Percentiles rank a stretch among this genome's conserved stretches.
phyloP scores from a whole-genome alignment of 371 early-diverging fungal species.

The Mucor plumbeus region DNA sequence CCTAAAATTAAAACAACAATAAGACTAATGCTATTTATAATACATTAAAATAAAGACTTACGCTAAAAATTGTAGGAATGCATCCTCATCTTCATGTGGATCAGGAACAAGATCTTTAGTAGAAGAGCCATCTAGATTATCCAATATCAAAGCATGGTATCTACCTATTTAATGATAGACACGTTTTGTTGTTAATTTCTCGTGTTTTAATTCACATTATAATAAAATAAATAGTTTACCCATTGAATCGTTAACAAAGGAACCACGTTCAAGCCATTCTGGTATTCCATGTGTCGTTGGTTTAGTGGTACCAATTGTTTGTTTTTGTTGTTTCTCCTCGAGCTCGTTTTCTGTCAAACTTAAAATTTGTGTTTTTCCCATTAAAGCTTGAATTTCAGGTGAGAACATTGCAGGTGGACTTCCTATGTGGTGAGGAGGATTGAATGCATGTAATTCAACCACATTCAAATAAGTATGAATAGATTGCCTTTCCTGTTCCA shows the following conservation, averaged over 20 bases:
- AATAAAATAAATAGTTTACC: slow-evolving; percentile 26
- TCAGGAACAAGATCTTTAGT: slow-evolving; percentile 34
- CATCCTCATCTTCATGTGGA: slow-evolving; percentile 51
- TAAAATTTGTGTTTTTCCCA: slow-evolving; percentile 32
- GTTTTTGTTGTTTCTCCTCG: neutral
- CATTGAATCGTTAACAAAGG: slow-evolving; percentile 39
- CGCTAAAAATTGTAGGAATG: slow-evolving; percentile 50
- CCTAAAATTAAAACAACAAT: slow-evolving; percentile 26
- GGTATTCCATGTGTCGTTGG: slow-evolving; percentile 25
- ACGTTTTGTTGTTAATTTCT: neutral
- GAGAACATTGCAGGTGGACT: slow-evolving; percentile 44
- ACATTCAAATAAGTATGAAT: slow-evolving; percentile 39
- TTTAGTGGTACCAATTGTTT: neutral
- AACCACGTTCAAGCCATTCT: slow-evolving; percentile 44
- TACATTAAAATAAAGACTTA: slow-evolving; percentile 19
- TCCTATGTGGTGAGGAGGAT: slow-evolving; percentile 53
- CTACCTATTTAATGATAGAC: slow-evolving; percentile 29
- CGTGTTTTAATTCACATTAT: neutral
- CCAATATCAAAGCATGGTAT: slow-evolving; percentile 47
- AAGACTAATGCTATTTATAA: neutral
- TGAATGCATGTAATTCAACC: slow-evolving; percentile 45
- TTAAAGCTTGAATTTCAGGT: slow-evolving; percentile 43
- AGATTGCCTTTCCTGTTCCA: slow-evolving; percentile 40
- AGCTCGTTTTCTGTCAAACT: slow-evolving; percentile 22
- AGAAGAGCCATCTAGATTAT: slow-evolving; percentile 33